Base-by-base conservation (phyloP, 352 stramenopile genomes). In the Globisporangium takayamanum region DNA sequence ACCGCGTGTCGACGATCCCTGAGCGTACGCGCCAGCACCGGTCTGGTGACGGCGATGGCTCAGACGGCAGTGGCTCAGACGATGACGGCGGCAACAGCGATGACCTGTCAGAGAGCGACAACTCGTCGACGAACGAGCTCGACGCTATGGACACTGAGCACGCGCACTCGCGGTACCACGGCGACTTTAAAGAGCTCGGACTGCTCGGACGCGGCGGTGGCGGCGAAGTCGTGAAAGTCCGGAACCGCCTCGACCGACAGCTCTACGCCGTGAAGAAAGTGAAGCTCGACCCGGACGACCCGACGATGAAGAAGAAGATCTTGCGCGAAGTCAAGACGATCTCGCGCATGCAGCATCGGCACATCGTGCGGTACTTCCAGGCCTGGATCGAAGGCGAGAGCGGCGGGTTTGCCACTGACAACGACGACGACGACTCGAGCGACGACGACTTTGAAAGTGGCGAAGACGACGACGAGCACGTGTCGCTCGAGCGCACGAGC, bases 311-410 rank as follows among this genome's bases (percentile, higher is more conserved):
- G 73, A 92, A 92, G 75, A 98, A 98, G 59, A 88, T 98, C 30
- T 57, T 97, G 52, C 81, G 95, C 39, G 95, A 98, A 69, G 94
- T 98, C 20, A 97, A 95, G 54, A 98, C 92, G 1, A 98, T 98
- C 84, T 98, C 92, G 37, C 76, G 92, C 45, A 97, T 98, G 88
- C 91, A 95, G 53, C 95, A 98, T 53, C 93, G 96, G 41, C 94
- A 98, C 57, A 98, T 98, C 64, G 95, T 98, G 18, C 74, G 95
- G 47, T 98, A 98, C 62, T 95, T 93, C 60, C 86, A 95, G 53
- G 86, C 86, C 16, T 95, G 86, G 86, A 92, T 95, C 44, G 86
- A 95, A 70, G 82, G 82, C 14, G 78, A 92, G 36, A 71, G 72
- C 28, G 71, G 73, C 57, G 74, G 74, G 26, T 74, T 80, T 12